Evolutionary conservation across 768 basidiomycete species (phyloP).

Genomic region (Lentinus tigrinus): DNA sequence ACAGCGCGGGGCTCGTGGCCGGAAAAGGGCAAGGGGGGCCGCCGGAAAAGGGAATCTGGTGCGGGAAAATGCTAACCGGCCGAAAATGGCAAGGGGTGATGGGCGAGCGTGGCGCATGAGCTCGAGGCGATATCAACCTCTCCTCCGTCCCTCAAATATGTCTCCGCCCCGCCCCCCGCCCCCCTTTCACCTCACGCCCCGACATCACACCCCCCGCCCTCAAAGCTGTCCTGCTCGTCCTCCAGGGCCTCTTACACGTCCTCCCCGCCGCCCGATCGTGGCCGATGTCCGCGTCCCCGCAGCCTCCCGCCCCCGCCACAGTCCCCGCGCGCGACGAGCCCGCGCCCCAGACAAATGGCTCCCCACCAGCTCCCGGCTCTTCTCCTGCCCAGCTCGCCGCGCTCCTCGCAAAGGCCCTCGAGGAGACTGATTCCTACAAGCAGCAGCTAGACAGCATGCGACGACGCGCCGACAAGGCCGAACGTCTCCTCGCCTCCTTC

Average conservation of each 20-base stretch:
- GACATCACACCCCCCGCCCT: constrained; percentile 10
- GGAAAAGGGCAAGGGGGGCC: constrained; percentile 2
- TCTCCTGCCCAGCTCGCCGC: constrained; percentile 55
- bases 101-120: constrained; percentile 17
- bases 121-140: constrained; percentile 8
- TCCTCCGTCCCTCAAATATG: constrained; percentile 9
- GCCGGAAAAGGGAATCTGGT: not conserved
- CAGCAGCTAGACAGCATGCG: constrained; percentile 42
- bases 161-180: constrained; percentile 17
- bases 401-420: constrained; percentile 53
- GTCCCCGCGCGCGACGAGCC: constrained; percentile 13
- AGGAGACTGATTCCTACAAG: constrained; percentile 50
- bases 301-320: constrained; percentile 16
- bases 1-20: not conserved
- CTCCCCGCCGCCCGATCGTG: constrained; percentile 7
- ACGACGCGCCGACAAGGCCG: constrained; percentile 55
- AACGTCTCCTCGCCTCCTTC: constrained; percentile 39
- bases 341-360: constrained; percentile 11
- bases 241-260: not conserved
- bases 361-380: constrained; percentile 24
- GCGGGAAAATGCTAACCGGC: constrained; percentile 14
- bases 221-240: too few species aligned
- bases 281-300: constrained; percentile 26
- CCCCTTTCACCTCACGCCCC: constrained; percentile 10
- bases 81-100: constrained; percentile 5